Evolutionary conservation across 805 yeast genomes (phyloP).

Genomic region (Kodamaea nitidulidarum): DNA sequence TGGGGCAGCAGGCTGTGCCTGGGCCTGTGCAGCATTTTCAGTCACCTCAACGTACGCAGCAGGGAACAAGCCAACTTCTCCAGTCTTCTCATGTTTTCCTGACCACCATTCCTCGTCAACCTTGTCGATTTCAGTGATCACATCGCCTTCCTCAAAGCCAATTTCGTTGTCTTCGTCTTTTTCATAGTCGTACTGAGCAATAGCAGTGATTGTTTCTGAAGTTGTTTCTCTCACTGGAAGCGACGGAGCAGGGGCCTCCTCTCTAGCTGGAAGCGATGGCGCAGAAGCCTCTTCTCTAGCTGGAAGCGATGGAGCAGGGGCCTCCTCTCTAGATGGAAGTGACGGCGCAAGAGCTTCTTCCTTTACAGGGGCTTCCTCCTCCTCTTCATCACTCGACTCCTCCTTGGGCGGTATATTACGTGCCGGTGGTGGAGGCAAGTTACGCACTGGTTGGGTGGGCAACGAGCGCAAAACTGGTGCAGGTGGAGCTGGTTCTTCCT

Average conservation of each 20-base stretch:
- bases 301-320: constrained; percentile 6
- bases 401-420: constrained; percentile 7
- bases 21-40: constrained; percentile 14
- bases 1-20: constrained; percentile 6
- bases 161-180: constrained; percentile 78
- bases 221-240: constrained; percentile 21
- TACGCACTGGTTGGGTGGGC: constrained; percentile 11
- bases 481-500: constrained; percentile 20
- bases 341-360: constrained; percentile 15
- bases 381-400: constrained; percentile 17
- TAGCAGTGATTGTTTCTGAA: constrained; percentile 42
- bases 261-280: constrained; percentile 15
- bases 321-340: constrained; percentile 17
- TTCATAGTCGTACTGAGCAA: constrained; percentile 77
- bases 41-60: constrained; percentile 46
- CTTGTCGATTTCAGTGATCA: constrained; percentile 60
- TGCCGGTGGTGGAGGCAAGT: constrained; percentile 12
- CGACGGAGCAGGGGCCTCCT: constrained; percentile 13
- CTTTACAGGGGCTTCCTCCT: constrained; percentile 23
- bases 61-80: constrained; percentile 53
- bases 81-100: constrained; percentile 39
- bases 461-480: constrained; percentile 8
- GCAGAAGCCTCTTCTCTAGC: constrained; percentile 14
- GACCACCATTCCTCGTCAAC: constrained; percentile 76
- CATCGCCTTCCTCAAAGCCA: constrained; percentile 61